These are phyloP conservation scores for Taphrina communis DNA, from an alignment of 1,139 yeast genomes.

Conservation along the genomic window DNA sequence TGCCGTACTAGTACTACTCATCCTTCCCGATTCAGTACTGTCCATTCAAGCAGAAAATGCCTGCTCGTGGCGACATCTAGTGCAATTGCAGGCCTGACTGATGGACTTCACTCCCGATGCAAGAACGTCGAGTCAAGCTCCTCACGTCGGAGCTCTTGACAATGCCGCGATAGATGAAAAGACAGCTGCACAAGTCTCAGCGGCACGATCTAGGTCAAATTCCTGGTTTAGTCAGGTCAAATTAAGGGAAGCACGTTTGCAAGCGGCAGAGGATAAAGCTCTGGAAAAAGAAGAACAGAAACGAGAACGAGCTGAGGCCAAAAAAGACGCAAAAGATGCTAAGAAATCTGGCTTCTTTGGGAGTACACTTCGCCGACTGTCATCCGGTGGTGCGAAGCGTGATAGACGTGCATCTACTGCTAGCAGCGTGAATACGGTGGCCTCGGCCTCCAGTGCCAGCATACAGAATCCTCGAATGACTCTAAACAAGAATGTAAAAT, in stretches of 20 bases:
- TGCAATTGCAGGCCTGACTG: no score
- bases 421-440: conserved; percentile 7
- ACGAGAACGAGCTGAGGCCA: conserved; percentile 14
- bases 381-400: conserved; percentile 20
- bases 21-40: no score
- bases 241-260: conserved; percentile 30
- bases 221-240: conserved; percentile 40
- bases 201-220: conserved; percentile 30
- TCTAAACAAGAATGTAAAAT: conserved; percentile 21
- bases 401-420: conserved; percentile 8
- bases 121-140: no score
- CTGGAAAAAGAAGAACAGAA: conserved; percentile 15
- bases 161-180: not conserved
- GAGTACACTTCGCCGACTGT: conserved; percentile 22
- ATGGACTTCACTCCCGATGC: no score
- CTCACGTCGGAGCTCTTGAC: not conserved
- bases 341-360: conserved; percentile 24
- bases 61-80: no score
- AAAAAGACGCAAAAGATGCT: conserved; percentile 15
- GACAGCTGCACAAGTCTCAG: conserved; percentile 19
- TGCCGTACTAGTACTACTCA: no score
- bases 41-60: no score
- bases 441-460: conserved; percentile 3
- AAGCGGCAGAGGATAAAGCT: conserved; percentile 37
- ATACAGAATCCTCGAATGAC: conserved; percentile 22